A percentile compares a stretch with the other conserved stretches of the same genome.
These are phyloP conservation scores for Zoysia matrella DNA, from an alignment of 202 grass and related monocot species.

Conservation along the genomic window DNA sequence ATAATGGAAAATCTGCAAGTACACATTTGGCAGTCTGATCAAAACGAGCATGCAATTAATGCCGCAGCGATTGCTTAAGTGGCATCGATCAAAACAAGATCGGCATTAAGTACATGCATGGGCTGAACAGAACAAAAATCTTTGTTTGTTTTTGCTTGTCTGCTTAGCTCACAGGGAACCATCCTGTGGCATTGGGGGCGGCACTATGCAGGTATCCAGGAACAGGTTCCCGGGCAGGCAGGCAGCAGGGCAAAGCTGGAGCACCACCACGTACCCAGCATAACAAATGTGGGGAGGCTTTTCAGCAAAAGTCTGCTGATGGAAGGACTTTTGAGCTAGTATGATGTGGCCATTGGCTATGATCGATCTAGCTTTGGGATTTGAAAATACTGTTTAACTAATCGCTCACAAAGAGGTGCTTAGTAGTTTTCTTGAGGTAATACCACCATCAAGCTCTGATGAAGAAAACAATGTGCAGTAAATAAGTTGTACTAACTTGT, in stretches of 20 bases:
- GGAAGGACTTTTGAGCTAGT: background rate
- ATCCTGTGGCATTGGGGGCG: constrained; percentile 11
- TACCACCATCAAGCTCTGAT: background rate
- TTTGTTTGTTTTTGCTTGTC: constrained; percentile 11
- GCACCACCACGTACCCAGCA: background rate
- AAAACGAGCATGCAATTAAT: background rate
- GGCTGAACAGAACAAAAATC: background rate
- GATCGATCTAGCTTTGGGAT: background rate
- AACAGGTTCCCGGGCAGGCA: constrained; percentile 1
- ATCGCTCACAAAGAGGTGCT: background rate
- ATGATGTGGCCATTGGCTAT: background rate
- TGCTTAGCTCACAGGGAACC: constrained; percentile 19
- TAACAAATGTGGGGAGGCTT: background rate
- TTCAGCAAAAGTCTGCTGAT: constrained; percentile 11
- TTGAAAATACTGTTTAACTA: background rate
- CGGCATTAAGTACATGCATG: constrained; percentile 2
- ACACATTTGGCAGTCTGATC: constrained; percentile 57
- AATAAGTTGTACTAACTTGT: background rate
- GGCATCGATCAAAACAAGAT: constrained; percentile 3
- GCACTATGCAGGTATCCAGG: constrained; percentile 30
- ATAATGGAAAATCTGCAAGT: constrained; percentile 33
- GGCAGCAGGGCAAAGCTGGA: background rate
- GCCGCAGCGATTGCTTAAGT: background rate
- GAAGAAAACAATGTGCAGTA: constrained; percentile 3
- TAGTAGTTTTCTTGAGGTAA: too few relatives aligned